Evolutionary conservation across 495 filamentous ascomycete genomes (phyloP).

Genomic region (Podospora pseudocomata): DNA sequence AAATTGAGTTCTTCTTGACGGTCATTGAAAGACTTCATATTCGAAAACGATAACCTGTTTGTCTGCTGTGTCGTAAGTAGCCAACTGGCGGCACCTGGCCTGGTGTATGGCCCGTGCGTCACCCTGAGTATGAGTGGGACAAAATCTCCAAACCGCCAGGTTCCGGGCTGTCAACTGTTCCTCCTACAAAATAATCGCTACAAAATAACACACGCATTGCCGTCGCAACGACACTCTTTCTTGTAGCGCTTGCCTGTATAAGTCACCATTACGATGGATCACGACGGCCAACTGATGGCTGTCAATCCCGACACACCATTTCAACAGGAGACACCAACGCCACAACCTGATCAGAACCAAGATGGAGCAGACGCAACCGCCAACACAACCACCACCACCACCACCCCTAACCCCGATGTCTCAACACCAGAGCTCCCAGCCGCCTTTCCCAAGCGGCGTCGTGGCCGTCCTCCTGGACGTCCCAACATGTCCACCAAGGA

Average conservation of each 20-base stretch:
- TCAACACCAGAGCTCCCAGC: conserved; percentile 18
- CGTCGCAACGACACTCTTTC: not conserved
- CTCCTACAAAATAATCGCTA: not conserved
- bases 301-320: not conserved
- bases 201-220: conserved; percentile 2
- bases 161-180: not conserved
- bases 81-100: too few relatives aligned
- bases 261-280: not conserved
- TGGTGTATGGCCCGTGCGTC: too few relatives aligned
- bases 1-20: too few relatives aligned
- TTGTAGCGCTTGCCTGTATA: not conserved
- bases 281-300: not conserved
- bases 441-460: conserved; percentile 32
- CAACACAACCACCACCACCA: not conserved
- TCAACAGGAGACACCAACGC: not conserved
- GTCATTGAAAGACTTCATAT: too few relatives aligned
- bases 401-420: not conserved
- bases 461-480: conserved; percentile 33
- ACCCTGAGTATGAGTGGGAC: not conserved
- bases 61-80: too few relatives aligned
- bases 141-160: not conserved
- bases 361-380: not conserved
- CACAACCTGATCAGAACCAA: not conserved
- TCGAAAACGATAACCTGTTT: too few relatives aligned
- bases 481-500: conserved; percentile 33